phyloP scores from a whole-genome alignment of 805 yeast genomes.

The Metschnikowia santaceciliae region DNA sequence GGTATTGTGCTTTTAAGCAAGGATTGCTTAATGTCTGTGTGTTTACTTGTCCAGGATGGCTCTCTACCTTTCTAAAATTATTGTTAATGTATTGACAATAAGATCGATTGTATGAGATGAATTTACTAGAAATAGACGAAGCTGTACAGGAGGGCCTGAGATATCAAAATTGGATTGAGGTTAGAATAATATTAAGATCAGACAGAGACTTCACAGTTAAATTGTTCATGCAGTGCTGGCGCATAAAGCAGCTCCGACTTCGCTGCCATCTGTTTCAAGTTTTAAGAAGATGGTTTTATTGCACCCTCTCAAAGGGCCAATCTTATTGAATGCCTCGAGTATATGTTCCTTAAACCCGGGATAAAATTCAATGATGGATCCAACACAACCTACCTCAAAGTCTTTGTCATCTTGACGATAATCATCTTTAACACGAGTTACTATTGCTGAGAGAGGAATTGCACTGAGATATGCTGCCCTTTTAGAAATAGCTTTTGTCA shows the following conservation, averaged over 20 bases:
- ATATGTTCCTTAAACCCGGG: conserved; percentile 83
- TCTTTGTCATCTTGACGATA: conserved; percentile 51
- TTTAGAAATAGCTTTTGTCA: conserved; percentile 75
- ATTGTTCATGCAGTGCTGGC: conserved; percentile 41
- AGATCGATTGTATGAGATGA: no score
- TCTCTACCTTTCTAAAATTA: no score
- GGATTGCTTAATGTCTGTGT: no score
- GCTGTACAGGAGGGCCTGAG: no score
- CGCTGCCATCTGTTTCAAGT: conserved; percentile 92
- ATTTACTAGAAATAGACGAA: no score
- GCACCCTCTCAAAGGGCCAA: conserved; percentile 70
- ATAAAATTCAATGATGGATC: conserved; percentile 88
- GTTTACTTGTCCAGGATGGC: no score
- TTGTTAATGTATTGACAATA: no score
- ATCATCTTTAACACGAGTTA: conserved; percentile 59
- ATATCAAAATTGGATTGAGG: background rate
- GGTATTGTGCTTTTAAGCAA: no score
- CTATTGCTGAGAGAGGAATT: conserved; percentile 84
- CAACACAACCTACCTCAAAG: conserved; percentile 94
- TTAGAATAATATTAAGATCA: background rate
- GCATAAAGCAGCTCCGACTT: conserved; percentile 96
- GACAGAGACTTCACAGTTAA: background rate
- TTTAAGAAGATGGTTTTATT: conserved; percentile 71
- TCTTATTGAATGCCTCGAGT: conserved; percentile 69
- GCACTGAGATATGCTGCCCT: conserved; percentile 91